A percentile compares a stretch with the other conserved stretches of the same genome.
phyloP scores from a whole-genome alignment of 163 green algal genomes.

The Chloroidium sp. region DNA sequence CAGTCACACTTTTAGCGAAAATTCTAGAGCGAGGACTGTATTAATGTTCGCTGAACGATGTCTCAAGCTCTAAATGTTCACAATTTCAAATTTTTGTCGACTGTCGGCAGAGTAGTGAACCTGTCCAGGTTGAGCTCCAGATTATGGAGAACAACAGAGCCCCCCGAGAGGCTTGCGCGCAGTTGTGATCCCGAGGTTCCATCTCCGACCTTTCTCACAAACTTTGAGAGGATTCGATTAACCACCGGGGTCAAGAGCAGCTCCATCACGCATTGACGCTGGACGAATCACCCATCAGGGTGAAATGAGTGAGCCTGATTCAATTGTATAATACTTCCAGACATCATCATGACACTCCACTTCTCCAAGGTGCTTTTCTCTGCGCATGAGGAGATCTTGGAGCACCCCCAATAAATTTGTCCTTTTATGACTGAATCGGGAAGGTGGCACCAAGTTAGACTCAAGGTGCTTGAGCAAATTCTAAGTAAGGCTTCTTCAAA shows the following conservation, averaged over 20 bases:
- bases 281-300: too few species aligned
- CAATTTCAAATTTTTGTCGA: not conserved
- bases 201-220: constrained; percentile 28
- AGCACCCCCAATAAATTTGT: too few species aligned
- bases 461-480: too few species aligned
- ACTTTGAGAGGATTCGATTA: constrained; percentile 24
- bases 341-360: too few species aligned
- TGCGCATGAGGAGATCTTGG: too few species aligned
- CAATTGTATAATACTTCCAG: too few species aligned
- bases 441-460: too few species aligned
- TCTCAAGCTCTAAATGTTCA: not conserved
- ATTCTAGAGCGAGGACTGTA: not conserved
- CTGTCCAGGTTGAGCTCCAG: constrained; percentile 43
- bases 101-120: not conserved
- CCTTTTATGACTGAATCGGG: too few species aligned
- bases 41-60: not conserved
- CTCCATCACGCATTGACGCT: constrained; percentile 18
- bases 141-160: constrained; percentile 34
- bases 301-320: too few species aligned
- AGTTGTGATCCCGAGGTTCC: constrained; percentile 24
- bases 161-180: constrained; percentile 23
- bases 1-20: not conserved
- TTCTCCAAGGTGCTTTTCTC: too few species aligned
- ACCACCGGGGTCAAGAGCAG: constrained; percentile 39
- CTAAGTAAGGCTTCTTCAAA: too few species aligned